These are phyloP conservation scores for Ambrosia artemisiifolia DNA, from an alignment of 129 eudicot genomes.

Conservation along the genomic window DNA sequence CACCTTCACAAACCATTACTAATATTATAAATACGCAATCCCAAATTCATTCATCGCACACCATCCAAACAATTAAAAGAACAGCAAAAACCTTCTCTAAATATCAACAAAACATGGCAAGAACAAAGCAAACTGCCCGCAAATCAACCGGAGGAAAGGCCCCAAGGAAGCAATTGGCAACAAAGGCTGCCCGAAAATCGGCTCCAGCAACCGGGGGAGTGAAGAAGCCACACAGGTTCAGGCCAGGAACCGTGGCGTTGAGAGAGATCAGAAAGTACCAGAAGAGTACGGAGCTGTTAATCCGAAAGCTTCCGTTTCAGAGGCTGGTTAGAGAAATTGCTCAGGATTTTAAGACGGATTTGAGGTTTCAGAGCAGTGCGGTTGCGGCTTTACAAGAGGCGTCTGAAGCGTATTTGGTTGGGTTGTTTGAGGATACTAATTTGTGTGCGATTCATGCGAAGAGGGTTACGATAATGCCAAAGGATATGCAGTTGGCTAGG, in stretches of 20 bases:
- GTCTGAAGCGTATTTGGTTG: not conserved
- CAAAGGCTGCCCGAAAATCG: not conserved
- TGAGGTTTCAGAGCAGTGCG: constrained; percentile 4
- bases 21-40: not conserved
- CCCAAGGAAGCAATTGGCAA: not conserved
- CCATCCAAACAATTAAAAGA: not conserved
- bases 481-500: constrained; percentile 4
- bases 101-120: not conserved
- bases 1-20: not conserved
- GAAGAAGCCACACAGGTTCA: not conserved
- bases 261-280: not conserved
- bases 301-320: not conserved
- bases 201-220: constrained; percentile 7
- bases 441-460: constrained; percentile 6
- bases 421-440: constrained; percentile 1
- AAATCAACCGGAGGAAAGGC: not conserved
- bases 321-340: constrained; percentile 5
- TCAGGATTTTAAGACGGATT: not conserved
- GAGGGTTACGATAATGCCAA: not conserved
- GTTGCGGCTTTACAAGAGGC: not conserved
- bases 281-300: constrained; percentile 1
- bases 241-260: not conserved
- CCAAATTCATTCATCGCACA: not conserved
- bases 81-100: not conserved
- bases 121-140: constrained; percentile 2